These are phyloP conservation scores for Candida frijolesensis DNA, from an alignment of 1,139 yeast genomes.

Conservation along the genomic window DNA sequence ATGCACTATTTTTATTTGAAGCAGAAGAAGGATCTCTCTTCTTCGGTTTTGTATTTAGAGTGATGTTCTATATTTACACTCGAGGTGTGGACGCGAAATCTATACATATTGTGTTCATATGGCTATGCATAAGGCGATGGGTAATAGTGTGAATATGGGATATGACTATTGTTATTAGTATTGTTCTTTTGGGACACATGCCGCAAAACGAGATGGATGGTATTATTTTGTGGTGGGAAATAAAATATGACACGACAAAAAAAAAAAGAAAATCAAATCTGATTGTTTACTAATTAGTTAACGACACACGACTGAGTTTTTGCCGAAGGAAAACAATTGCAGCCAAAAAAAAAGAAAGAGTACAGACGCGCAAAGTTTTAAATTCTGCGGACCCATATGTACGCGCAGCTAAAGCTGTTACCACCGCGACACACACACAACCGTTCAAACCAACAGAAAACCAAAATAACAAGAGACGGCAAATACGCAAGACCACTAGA, in stretches of 20 bases:
- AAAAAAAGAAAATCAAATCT: background rate
- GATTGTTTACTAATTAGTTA: background rate
- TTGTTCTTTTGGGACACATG: background rate
- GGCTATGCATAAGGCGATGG: background rate
- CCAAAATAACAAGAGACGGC: too few species aligned
- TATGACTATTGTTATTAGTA: too few species aligned
- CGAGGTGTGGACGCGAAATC: too few species aligned
- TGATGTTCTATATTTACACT: background rate
- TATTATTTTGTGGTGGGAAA: background rate
- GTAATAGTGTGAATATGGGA: too few species aligned
- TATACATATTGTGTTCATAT: background rate
- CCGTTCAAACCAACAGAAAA: background rate
- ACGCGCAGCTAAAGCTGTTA: background rate
- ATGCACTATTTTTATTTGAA: background rate
- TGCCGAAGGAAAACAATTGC: background rate
- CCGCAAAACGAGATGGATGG: background rate
- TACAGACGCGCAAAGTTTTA: constrained; percentile 1
- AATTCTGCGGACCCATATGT: background rate
- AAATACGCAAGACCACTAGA: too few species aligned
- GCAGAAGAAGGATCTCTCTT: background rate
- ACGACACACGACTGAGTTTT: background rate
- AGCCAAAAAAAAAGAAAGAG: background rate
- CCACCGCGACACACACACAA: too few species aligned
- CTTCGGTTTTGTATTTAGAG: background rate
- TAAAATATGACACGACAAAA: background rate